Conservation (phyloP, 139 green algal genomes). For the Chlamydomonas applanata region DNA sequence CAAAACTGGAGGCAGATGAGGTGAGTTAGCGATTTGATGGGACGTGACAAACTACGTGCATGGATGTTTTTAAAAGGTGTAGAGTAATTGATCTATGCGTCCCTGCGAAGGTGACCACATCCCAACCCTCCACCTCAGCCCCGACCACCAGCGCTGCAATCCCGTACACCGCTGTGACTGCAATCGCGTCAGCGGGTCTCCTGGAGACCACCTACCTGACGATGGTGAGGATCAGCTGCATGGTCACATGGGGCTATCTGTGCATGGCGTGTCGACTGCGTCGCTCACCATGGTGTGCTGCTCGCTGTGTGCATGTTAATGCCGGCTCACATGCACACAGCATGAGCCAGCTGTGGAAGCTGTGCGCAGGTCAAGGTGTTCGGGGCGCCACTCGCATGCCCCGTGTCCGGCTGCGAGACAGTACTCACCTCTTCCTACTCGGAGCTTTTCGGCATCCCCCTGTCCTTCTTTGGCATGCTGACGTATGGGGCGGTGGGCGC, state of each 20-base stretch:
- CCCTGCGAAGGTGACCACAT: no score
- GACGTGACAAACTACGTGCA: no score
- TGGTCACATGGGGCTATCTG: neutral
- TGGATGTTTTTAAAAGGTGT: no score
- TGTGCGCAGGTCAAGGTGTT: constrained; percentile 65
- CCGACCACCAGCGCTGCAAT: neutral
- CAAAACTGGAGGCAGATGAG: no score
- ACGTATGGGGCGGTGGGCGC: constrained; percentile 62
- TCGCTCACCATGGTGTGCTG: no score
- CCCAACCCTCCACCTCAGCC: no score
- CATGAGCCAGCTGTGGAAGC: neutral
- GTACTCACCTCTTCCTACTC: constrained; percentile 75
- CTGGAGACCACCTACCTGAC: constrained; percentile 84
- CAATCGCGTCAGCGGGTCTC: constrained; percentile 48
- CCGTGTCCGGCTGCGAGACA: constrained; percentile 63
- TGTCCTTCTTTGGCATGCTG: constrained; percentile 62
- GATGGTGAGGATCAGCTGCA: constrained; percentile 29
- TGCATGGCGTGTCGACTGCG: no score
- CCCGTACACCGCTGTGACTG: constrained; percentile 29
- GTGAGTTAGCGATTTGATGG: no score
- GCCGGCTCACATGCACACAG: neutral
- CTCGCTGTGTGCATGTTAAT: no score
- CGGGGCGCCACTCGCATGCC: constrained; percentile 56
- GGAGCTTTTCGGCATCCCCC: constrained; percentile 68
- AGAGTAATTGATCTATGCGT: no score